Evolutionary conservation across 257 asterid genomes (phyloP), one percentile per base, ranked within the genome.

Genomic region (Prunella vulgaris): DNA sequence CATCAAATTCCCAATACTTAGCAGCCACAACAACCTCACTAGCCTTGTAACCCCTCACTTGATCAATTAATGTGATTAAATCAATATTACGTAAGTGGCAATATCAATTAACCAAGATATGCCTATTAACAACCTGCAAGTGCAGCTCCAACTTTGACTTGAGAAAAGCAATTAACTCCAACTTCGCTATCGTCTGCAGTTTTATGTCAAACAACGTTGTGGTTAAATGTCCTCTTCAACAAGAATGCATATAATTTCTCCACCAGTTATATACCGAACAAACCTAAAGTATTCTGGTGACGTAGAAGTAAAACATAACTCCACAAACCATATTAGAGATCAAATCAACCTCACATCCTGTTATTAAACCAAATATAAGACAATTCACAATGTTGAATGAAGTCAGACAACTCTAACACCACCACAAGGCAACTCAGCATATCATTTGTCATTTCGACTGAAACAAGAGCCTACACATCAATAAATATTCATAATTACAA

Each of bases 31-130:
- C 88, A 64, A 81, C 86, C 77, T 88, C 90, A 75, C 74, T 62
- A 57, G 76, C 88, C 86, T 79, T 80, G 80, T 82, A 82, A 61
- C 86, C 87, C 96, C 99, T 88, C 22, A 88, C 99, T 93, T 87
- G 73, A 80, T 73, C 35, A 46, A 66, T 22, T 56, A 52, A 52
- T 71, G 42, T 27, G 44, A 48, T 74, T 38, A 63, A 28, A 49
- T 66, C 33, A 69, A 53, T 77, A 68, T 69, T 37, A 70, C 30
- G 71, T 70, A 57, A 49, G 58, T 53, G 69, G 64, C 54, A 72
- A 57, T 60, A 66, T 27, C 77, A 69, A 24, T 10, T 46, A 62
- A 66, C 61, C 59, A 68, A 42, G 60, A 69, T 54, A 53, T 32
- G 33, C 51, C 73, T 66, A 68, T 56, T 59, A 75, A 66, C 18